Evolutionary conservation across 352 stramenopile species (phyloP).

Genomic region (Pythium insidiosum): DNA sequence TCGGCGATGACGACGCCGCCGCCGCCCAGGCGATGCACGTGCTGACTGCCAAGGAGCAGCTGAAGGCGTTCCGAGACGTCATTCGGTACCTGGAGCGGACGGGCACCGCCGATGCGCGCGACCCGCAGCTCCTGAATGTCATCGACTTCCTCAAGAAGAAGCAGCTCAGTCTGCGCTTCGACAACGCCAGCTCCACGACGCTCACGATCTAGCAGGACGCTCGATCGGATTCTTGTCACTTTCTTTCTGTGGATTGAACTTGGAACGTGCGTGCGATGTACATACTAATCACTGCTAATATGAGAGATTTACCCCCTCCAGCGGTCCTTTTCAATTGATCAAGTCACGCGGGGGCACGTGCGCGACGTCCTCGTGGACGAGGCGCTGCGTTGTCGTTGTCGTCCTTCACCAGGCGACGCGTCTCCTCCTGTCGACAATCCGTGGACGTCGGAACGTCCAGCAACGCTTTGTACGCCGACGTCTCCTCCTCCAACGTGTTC

Average conservation of each 20-base stretch:
- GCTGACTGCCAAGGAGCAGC: conserved; percentile 65
- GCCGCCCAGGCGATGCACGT: conserved; percentile 16
- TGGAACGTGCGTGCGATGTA: neutral
- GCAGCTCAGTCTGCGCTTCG: conserved; percentile 78
- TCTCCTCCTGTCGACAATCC: no score
- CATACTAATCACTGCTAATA: no score
- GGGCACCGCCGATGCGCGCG: conserved; percentile 46
- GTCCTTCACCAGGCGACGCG: no score
- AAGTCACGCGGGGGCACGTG: no score
- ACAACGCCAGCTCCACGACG: conserved; percentile 76
- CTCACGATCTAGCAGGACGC: conserved; percentile 64
- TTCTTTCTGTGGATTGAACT: no score
- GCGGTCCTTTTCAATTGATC: no score
- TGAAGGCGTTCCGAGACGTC: conserved; percentile 81
- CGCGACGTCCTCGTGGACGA: no score
- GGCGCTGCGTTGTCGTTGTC: no score
- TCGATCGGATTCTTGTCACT: no score
- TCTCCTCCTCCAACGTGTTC: conserved; percentile 64
- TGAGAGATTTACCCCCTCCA: no score
- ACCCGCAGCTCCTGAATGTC: conserved; percentile 66
- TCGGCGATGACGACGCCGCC: conserved; percentile 24
- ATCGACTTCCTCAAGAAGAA: conserved; percentile 88
- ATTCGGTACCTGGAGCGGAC: conserved; percentile 82
- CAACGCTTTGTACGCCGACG: conserved; percentile 32
- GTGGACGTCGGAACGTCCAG: conserved; percentile 3